Evolutionary conservation across 2,329 filamentous ascomycete genomes (phyloP).

Genomic region (Aspergillus neotritici): DNA sequence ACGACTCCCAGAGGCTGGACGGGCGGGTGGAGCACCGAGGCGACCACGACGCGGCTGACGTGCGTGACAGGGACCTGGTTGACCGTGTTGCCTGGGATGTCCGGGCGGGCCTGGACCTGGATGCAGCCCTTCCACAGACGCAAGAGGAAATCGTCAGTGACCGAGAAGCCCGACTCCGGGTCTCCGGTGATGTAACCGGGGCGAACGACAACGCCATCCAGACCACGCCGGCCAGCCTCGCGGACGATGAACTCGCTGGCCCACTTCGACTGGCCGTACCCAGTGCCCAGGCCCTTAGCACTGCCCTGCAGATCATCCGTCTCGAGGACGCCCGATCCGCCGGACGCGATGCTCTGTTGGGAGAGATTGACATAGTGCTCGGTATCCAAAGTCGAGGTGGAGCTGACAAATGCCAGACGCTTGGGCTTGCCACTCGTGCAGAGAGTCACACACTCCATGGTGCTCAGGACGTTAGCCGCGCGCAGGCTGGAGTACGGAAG

Average conservation of each 20-base stretch:
- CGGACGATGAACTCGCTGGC: conserved; percentile 66
- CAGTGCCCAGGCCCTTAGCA: conserved; percentile 69
- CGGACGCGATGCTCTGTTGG: conserved; percentile 53
- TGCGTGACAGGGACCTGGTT: conserved; percentile 86
- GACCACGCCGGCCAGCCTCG: conserved; percentile 70
- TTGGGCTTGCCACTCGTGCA: conserved; percentile 75
- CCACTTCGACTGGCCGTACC: conserved; percentile 93
- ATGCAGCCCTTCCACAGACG: conserved; percentile 82
- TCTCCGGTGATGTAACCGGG: conserved; percentile 83
- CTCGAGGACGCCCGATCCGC: conserved; percentile 63
- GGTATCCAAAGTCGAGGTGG: conserved; percentile 75
- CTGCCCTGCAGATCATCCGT: conserved; percentile 73
- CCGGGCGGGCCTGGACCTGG: conserved; percentile 67
- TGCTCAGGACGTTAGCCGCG: conserved; percentile 72
- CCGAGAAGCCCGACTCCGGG: conserved; percentile 51
- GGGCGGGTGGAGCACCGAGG: conserved; percentile 62
- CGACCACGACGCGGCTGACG: conserved; percentile 73
- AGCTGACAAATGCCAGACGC: conserved; percentile 73
- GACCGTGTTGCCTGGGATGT: conserved; percentile 71
- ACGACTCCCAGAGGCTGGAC: conserved; percentile 55
- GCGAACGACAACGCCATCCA: conserved; percentile 69
- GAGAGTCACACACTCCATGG: conserved; percentile 67
- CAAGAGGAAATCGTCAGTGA: conserved; percentile 83
- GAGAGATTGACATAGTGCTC: conserved; percentile 75
- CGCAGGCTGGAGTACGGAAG: conserved; percentile 67